Evolutionary conservation across 1,284 basidiomycete species (phyloP).

Genomic region (Boletus semigastroideus): DNA sequence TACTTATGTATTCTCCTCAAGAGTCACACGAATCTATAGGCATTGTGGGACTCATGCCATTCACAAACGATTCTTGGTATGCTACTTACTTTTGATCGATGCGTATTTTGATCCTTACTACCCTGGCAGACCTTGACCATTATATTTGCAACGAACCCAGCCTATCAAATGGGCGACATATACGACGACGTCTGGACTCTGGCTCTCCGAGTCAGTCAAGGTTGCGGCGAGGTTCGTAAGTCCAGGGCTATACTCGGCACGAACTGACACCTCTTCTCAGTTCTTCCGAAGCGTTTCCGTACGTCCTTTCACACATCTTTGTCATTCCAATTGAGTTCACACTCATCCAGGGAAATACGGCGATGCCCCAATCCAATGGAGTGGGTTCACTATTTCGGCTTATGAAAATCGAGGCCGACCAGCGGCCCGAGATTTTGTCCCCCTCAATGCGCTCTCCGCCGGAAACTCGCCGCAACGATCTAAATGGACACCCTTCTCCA

Average conservation of each 20-base stretch:
- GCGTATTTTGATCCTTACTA: background rate
- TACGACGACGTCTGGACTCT: background rate
- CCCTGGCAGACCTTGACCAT: conserved; percentile 25
- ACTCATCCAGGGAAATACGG: conserved; percentile 5
- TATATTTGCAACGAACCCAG: conserved; percentile 22
- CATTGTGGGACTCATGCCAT: conserved; percentile 31
- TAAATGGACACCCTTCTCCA: conserved; percentile 14
- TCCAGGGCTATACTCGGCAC: background rate
- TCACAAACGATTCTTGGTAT: conserved; percentile 30
- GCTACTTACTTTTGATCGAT: background rate
- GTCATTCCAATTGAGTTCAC: background rate
- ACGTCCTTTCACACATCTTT: background rate
- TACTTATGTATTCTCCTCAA: background rate
- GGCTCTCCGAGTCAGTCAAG: background rate
- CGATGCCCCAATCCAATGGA: background rate
- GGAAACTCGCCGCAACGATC: conserved; percentile 19
- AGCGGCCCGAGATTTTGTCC: conserved; percentile 8
- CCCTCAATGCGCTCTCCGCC: conserved; percentile 17
- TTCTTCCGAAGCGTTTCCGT: conserved; percentile 12
- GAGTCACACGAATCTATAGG: conserved; percentile 14
- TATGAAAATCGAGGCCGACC: conserved; percentile 15
- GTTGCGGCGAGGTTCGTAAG: conserved; percentile 16
- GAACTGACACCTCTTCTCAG: conserved; percentile 5
- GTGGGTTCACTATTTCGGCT: background rate
- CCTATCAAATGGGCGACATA: background rate